Evolutionary conservation across 495 filamentous ascomycete genomes (phyloP), one percentile per base, ranked within the genome.

Genomic region (Pseudomonodictys pantanalensis): DNA sequence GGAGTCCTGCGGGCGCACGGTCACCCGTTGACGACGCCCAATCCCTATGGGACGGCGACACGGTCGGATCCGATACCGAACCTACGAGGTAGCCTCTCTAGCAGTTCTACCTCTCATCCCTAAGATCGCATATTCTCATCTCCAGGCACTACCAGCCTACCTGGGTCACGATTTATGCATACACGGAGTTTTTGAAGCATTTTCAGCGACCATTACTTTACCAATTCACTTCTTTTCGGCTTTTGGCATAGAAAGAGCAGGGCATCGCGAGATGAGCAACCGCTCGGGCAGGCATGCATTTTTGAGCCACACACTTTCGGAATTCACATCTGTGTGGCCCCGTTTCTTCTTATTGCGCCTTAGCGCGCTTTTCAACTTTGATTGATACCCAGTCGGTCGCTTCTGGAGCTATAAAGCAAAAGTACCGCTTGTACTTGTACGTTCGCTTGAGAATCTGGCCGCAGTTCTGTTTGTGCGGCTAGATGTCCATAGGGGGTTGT

Each of bases 1-100:
- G 65, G 42, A 67, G 65, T 48, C 65, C 65, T 6, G 33, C 51
- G 7, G 54, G 65, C 17, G 80, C 80, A 28, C 65, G 81, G 28
- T 85, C 81, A 58, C 83, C 83, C 26, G 73, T 82, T 23, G 84
- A 87, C 56, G 84, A 86, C 47, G 75, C 75, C 49, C 77, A 82
- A 56, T 77, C 78, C 17, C 59, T 74, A n/a, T 87, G 84, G 84
- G 82, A 84, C 62, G 78, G 79, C 33, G 81, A 83, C 49, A 79
- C 79, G 8, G 65, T 85, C 29, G 78, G 78, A 45, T 75, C 78
- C 43, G 82, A 84, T 52, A 51, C 43, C 39, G 65, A 67, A 50
- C 44, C 28, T 22, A 3, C 26, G 15, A 47, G 63, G 22, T 66
- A 57, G 44, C 41, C 32, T n/a, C 22, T 2, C 41, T 12, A 35